Conservation (phyloP, 805 yeast species). For the Torulaspora delbrueckii region DNA sequence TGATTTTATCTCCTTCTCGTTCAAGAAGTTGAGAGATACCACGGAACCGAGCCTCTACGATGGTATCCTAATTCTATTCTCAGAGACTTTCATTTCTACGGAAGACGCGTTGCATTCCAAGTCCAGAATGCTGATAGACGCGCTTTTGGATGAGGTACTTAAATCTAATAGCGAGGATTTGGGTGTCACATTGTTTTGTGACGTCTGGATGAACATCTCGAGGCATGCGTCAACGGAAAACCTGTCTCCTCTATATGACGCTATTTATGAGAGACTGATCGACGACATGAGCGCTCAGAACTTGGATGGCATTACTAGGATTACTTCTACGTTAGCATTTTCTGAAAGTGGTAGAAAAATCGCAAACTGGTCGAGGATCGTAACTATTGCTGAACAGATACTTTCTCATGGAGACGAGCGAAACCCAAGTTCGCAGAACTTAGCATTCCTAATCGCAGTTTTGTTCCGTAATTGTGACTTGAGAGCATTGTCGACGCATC, state of each 20-base stretch:
- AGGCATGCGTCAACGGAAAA: constrained; percentile 49
- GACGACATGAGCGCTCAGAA: constrained; percentile 12
- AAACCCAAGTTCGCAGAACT: constrained; percentile 21
- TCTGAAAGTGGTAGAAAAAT: constrained; percentile 70
- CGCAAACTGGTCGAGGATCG: constrained; percentile 43
- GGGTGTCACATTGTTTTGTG: constrained; percentile 47
- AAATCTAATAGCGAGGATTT: constrained; percentile 3
- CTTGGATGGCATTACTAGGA: constrained; percentile 36
- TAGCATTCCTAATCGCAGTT: constrained; percentile 45
- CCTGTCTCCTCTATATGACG: constrained; percentile 42
- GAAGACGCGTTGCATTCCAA: constrained; percentile 72
- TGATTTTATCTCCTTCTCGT: constrained; percentile 42
- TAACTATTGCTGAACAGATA: constrained; percentile 13
- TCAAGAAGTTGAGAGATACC: constrained; percentile 34
- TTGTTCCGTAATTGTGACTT: constrained; percentile 54
- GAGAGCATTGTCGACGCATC: constrained; percentile 44
- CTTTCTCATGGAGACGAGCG: constrained; percentile 9
- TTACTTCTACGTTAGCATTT: constrained; percentile 49
- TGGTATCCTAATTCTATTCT: constrained; percentile 56
- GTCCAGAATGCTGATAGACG: constrained; percentile 46
- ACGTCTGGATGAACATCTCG: constrained; percentile 50
- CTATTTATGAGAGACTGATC: constrained; percentile 27
- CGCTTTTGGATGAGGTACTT: constrained; percentile 37
- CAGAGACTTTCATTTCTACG: constrained; percentile 73
- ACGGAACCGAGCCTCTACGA: constrained; percentile 45